Conservation (phyloP, 371 early-diverging fungal species). For the Lichtheimia hyalospora region DNA sequence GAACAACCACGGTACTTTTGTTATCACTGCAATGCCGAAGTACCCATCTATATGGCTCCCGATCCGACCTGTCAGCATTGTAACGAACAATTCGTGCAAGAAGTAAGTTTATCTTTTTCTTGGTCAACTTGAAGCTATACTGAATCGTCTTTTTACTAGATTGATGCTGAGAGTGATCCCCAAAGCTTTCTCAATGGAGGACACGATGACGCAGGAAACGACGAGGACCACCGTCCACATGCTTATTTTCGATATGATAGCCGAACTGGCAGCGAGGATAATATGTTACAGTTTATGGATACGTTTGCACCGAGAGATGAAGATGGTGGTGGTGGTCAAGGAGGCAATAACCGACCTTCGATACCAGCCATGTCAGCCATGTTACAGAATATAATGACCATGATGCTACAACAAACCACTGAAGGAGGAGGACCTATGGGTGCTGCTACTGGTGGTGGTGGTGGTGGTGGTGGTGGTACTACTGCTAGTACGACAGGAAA, state of each 20-base stretch:
- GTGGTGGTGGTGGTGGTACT: no score
- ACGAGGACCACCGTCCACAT: conserved; percentile 3
- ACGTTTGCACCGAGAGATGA: background rate
- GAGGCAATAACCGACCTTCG: background rate
- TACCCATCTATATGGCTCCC: conserved; percentile 47
- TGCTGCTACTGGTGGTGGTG: background rate
- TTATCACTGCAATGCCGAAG: conserved; percentile 41
- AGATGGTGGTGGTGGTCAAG: background rate
- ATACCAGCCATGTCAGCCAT: background rate
- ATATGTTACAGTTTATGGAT: background rate
- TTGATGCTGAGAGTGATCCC: conserved; percentile 21
- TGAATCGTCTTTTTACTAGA: background rate
- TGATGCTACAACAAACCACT: background rate
- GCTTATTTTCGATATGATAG: conserved; percentile 1
- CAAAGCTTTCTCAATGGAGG: conserved; percentile 6
- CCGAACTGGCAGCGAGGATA: background rate
- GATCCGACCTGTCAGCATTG: conserved; percentile 68
- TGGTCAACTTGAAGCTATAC: background rate
- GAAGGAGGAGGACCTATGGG: background rate
- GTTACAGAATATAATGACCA: background rate
- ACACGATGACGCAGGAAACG: background rate
- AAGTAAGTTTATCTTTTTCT: conserved; percentile 32
- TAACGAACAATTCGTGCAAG: conserved; percentile 66
- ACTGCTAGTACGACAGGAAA: background rate
- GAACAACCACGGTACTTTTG: conserved; percentile 40